Base-by-base conservation (phyloP, 1,139 yeast species). In the Saccharomyces hybrid region DNA sequence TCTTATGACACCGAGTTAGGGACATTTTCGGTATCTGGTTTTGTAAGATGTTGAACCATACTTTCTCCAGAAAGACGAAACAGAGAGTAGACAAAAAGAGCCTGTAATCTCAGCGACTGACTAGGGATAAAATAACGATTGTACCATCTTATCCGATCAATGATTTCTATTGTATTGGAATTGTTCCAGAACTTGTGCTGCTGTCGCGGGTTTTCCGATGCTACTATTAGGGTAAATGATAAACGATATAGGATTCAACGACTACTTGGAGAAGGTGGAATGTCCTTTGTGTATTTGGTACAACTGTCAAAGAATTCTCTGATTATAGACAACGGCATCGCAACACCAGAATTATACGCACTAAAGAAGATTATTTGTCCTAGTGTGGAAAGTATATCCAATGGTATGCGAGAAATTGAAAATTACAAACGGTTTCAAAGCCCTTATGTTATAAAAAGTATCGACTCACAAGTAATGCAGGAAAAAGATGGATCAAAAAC, bases 181-280 rank as follows among this genome's bases (percentile, higher is more conserved):
- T 19, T 38, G 26, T 38, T 38, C 13, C 44, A 38, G 44, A 14
- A 38, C 16, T 38, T 38, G 8, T 38, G 44, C 44, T 38, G 44
- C 26, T 50, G 52, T 31, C 52, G 48, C 9, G 52, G 46, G 13
- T 50, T 34, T 31, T 50, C 52, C 14, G 48, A 42, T 27, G 44
- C 52, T n/a, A 44, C 32, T 50, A 38, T 50, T 29, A 34, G 46
- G 23, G 48, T 50, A 5, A 50, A 83, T 63, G 78, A 62, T 6
- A 58, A 61, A 48, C 55, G 54, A 11, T 66, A 60, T 50, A 51
- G 54, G 44, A 85, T 91, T n/a, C 72, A 82, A 51, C 79, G 82
- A 58, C 76, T 91, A 25, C 73, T 91, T 5, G 96, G 96, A 8
- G 97, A 90, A 72, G 96, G 96, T 1, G 96, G 95, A 5, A 87